Evolutionary conservation across 805 yeast species (phyloP).

Genomic region (Scheffersomyces spartinae): DNA sequence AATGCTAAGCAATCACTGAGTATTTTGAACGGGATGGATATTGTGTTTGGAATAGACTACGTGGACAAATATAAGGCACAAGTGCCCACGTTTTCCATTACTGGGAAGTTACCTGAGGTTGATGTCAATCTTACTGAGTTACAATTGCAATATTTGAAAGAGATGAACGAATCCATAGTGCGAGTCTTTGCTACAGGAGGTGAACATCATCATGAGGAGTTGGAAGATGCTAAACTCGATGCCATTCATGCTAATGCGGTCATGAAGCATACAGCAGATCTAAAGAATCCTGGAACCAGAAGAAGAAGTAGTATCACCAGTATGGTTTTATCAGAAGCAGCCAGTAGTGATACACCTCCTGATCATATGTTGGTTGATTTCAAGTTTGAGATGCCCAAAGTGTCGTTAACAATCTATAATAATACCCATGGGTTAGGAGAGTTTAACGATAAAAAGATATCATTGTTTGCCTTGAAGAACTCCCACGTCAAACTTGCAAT

Average conservation of each 20-base stretch:
- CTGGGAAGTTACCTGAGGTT: conserved; percentile 52
- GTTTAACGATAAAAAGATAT: conserved; percentile 23
- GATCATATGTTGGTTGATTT: conserved; percentile 32
- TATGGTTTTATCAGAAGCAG: conserved; percentile 1
- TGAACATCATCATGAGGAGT: conserved; percentile 22
- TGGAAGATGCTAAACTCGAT: conserved; percentile 48
- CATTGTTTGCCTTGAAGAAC: conserved; percentile 41
- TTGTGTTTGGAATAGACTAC: conserved; percentile 48
- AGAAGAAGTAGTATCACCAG: background rate
- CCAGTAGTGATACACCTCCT: conserved; percentile 7
- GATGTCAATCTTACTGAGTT: conserved; percentile 59
- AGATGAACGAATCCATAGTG: conserved; percentile 44
- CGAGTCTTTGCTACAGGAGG: conserved; percentile 37
- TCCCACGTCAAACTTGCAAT: conserved; percentile 40
- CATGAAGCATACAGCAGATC: conserved; percentile 12
- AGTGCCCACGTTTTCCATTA: conserved; percentile 38
- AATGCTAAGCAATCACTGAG: conserved; percentile 42
- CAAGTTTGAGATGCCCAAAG: conserved; percentile 46
- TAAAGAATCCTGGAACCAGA: background rate
- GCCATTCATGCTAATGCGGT: conserved; percentile 54
- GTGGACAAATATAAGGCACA: conserved; percentile 25
- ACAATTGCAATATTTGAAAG: conserved; percentile 49
- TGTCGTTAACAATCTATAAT: conserved; percentile 52
- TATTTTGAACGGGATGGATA: conserved; percentile 54
- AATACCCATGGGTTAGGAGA: conserved; percentile 27